Conservation (phyloP, 1,284 basidiomycete genomes). For the Tilletiopsis washingtonensis region DNA sequence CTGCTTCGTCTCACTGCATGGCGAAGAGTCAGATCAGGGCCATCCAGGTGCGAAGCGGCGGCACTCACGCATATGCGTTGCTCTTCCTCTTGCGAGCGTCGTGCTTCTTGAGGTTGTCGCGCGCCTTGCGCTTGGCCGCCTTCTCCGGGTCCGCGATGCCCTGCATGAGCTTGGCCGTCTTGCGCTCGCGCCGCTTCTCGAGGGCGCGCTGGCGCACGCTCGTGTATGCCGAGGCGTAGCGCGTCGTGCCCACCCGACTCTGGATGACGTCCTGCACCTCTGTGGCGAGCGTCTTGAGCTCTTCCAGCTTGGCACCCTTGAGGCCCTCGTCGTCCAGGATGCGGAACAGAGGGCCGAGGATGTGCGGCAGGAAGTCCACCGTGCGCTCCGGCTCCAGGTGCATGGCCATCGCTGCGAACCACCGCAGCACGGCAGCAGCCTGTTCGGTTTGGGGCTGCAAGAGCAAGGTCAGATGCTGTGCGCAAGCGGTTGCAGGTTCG, state of each 20-base stretch:
- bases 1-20: too few species aligned
- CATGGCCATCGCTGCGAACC: conserved; percentile 64
- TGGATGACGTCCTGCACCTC: conserved; percentile 86
- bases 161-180: conserved; percentile 57
- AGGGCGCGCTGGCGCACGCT: conserved; percentile 66
- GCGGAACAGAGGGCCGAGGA: conserved; percentile 77
- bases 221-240: conserved; percentile 71
- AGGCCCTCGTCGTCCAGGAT: conserved; percentile 67
- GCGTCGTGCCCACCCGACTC: conserved; percentile 70
- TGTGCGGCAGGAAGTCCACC: conserved; percentile 68
- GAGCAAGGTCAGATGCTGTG: background rate
- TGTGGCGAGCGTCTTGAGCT: conserved; percentile 68
- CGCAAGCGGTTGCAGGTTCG: background rate
- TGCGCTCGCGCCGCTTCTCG: conserved; percentile 65
- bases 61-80: conserved; percentile 4
- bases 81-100: conserved; percentile 26
- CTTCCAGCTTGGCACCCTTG: conserved; percentile 72
- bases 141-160: conserved; percentile 32
- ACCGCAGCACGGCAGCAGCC: conserved; percentile 67
- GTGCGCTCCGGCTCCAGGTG: conserved; percentile 58
- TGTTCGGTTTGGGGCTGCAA: conserved; percentile 49
- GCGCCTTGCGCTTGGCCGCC: conserved; percentile 18
- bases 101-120: conserved; percentile 21
- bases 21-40: too few species aligned
- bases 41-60: too few species aligned